Percentiles rank a stretch among this genome's conserved stretches.
Evolutionary conservation across 2,329 filamentous ascomycete species (phyloP).

Genomic region (Esteya vermicola): DNA sequence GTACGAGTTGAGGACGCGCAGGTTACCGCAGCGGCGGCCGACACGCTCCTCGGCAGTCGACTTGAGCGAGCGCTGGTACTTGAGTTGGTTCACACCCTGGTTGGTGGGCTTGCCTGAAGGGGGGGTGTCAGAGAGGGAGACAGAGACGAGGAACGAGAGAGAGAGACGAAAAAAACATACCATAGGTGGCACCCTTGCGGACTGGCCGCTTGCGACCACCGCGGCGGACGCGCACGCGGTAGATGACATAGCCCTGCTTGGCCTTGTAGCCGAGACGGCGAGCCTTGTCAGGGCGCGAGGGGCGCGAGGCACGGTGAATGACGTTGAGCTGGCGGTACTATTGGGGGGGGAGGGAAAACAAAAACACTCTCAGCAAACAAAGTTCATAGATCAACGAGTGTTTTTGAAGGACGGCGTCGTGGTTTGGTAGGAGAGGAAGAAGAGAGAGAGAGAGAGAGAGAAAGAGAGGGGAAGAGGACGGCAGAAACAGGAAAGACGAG

Average conservation of each 20-base stretch:
- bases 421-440: constrained; percentile 2
- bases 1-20: constrained; percentile 99
- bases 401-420: constrained; percentile 51
- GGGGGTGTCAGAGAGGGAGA: constrained; percentile 9
- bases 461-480: constrained; percentile 2
- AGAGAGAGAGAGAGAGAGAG: not conserved
- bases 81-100: constrained; percentile 99
- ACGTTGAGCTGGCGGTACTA: constrained; percentile 96
- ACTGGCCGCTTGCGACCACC: constrained; percentile 97
- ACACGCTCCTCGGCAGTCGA: constrained; percentile 99
- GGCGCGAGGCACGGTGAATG: constrained; percentile 97
- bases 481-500: too few relatives aligned
- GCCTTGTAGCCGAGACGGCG: constrained; percentile 99
- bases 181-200: constrained; percentile 97
- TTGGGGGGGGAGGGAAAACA: too few relatives aligned
- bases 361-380: constrained; percentile 8
- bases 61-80: constrained; percentile 99
- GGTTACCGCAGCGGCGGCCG: constrained; percentile 95
- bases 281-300: constrained; percentile 98
- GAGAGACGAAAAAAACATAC: constrained; percentile 32
- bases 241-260: constrained; percentile 99
- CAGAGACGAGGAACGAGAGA: not conserved
- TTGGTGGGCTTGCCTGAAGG: constrained; percentile 99
- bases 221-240: constrained; percentile 95
- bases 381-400: constrained; percentile 99